phyloP scores from a whole-genome alignment of 345 rosid genomes.

The Microthlaspi erraticum region DNA sequence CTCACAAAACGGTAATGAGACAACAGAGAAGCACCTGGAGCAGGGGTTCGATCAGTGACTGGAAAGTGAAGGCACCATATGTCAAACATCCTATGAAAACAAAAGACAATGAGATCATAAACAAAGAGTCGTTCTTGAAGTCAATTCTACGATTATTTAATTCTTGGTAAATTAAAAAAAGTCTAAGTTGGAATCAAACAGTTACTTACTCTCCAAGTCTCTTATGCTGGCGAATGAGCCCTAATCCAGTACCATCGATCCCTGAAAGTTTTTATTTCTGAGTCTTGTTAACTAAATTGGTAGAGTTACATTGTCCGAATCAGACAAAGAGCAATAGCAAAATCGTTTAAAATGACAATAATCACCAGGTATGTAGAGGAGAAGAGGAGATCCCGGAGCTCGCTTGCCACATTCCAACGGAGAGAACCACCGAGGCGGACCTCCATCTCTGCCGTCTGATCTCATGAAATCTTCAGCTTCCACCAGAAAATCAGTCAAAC shows the following conservation, averaged over 20 bases:
- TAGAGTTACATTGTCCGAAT: no score
- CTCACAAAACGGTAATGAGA: not conserved
- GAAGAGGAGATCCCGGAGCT: conserved; percentile 55
- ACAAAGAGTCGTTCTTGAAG: not conserved
- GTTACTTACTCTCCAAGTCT: conserved; percentile 61
- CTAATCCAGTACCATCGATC: conserved; percentile 79
- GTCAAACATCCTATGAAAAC: conserved; percentile 60
- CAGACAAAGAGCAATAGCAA: no score
- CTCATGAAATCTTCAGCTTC: conserved; percentile 47
- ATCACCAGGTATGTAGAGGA: conserved; percentile 66
- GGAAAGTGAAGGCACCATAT: conserved; percentile 79
- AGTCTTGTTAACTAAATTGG: not conserved
- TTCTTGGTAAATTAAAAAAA: no score
- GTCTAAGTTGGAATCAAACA: not conserved
- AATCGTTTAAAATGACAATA: conserved; percentile 10
- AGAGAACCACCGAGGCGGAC: conserved; percentile 81
- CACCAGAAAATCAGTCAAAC: conserved; percentile 47
- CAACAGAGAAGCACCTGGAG: conserved; percentile 46
- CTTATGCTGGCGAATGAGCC: conserved; percentile 62
- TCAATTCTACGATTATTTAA: no score
- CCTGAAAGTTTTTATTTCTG: conserved; percentile 45
- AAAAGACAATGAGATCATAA: conserved; percentile 9
- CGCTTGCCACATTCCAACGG: conserved; percentile 57
- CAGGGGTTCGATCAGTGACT: conserved; percentile 60
- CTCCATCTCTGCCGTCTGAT: no score